phyloP scores from a whole-genome alignment of 768 basidiomycete genomes.

The Cytidiella melzeri region DNA sequence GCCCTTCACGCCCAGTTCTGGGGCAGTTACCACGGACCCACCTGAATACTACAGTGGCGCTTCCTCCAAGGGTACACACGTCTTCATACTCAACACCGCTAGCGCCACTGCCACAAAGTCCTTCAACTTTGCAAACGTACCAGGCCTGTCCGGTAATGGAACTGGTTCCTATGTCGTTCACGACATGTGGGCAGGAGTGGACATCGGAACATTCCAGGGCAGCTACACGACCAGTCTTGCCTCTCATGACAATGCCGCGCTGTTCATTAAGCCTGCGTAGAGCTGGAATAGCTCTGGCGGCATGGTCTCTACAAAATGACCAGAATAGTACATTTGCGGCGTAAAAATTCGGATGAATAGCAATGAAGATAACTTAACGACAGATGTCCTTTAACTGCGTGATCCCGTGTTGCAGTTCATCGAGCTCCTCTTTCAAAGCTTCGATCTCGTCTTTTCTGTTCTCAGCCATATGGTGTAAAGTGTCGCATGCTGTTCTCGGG shows the following conservation, averaged over 20 bases:
- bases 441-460: slow-evolving; percentile 41
- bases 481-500: slow-evolving; percentile 43
- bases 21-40: slow-evolving; percentile 36
- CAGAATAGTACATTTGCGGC: too few relatives aligned
- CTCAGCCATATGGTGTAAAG: slow-evolving; percentile 34
- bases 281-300: not conserved
- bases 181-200: slow-evolving; percentile 48
- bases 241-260: slow-evolving; percentile 48
- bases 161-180: slow-evolving; percentile 36
- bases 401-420: slow-evolving; percentile 27
- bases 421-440: slow-evolving; percentile 37
- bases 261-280: slow-evolving; percentile 31
- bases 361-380: not conserved
- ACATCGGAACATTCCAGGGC: slow-evolving; percentile 36
- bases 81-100: slow-evolving; percentile 35
- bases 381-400: not conserved
- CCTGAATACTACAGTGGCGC: slow-evolving; percentile 48
- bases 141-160: slow-evolving; percentile 31
- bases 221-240: slow-evolving; percentile 37
- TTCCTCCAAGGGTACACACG: slow-evolving; percentile 41
- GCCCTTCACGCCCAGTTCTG: slow-evolving; percentile 39
- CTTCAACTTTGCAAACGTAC: slow-evolving; percentile 40
- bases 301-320: too few relatives aligned
- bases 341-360: too few relatives aligned
- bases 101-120: slow-evolving; percentile 35